Base-by-base conservation (phyloP, 2,329 filamentous ascomycete genomes). In the Amesomyces nigricolor region DNA sequence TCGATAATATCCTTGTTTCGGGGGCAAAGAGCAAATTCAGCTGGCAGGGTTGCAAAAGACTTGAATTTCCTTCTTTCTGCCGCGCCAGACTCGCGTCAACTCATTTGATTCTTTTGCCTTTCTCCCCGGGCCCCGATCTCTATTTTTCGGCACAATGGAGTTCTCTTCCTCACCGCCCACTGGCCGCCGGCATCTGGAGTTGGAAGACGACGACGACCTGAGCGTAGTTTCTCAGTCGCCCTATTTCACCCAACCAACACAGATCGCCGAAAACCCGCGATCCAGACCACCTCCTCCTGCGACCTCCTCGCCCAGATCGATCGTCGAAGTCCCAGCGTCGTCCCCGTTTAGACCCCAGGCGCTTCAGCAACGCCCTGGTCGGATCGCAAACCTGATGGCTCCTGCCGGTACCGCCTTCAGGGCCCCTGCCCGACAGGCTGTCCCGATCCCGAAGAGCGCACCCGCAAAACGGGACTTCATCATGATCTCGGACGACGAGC, bases 311-410 rank as follows among this genome's bases (percentile, higher is more conserved):
- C 78, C 79, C 0, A 73, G 74, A 8, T 73, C 74, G 35, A 64
- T 75, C 16, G 67, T 96, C 54, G 91, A 96, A 69, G 91, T 96
- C 3, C 85, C 87, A 30, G 89, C 89, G n/a, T 96, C 91, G 3
- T 96, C 92, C 1, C 91, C 91, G 2, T 78, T 85, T 55, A 79
- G 80, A 64, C 66, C 45, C 13, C 52, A 63, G 65, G 49, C 29
- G 53, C 66, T 26, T 62, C 62, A 47, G 57, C 56, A 58, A 59
- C 60, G 53, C 40, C 59, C 54, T 10, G 63, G 58, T 16, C 63
- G 60, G 30, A 51, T 74, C 26, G 64, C 61, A 30, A 62, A 76
- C 59, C 72, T 82, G 44, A 87, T 95, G 75, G 88, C 89, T 37
- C 88, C 90, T 29, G 80, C 84, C 45, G 88, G 90, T 6, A 95